Evolutionary conservation across 1,139 yeast genomes (phyloP).

Genomic region (Hemisphaericaspora xylofermentans): DNA sequence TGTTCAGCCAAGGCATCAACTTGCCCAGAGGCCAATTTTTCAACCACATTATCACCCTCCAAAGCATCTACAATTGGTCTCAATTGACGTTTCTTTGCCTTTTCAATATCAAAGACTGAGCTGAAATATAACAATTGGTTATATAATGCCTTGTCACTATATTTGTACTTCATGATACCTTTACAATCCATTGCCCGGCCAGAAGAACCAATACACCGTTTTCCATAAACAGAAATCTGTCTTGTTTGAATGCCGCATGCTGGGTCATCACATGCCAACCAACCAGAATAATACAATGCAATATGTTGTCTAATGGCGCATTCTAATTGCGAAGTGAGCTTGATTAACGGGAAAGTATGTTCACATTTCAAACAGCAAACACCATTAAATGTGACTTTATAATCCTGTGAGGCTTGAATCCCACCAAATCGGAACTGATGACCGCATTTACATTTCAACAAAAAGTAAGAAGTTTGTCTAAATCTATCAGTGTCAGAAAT

Average conservation of each 20-base stretch:
- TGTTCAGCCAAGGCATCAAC: slow-evolving; percentile 77
- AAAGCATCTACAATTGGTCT: slow-evolving; percentile 45
- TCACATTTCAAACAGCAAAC: slow-evolving; percentile 65
- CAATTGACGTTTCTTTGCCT: slow-evolving; percentile 58
- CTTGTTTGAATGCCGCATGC: slow-evolving; percentile 82
- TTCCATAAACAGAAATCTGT: slow-evolving; percentile 87
- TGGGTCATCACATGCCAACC: slow-evolving; percentile 81
- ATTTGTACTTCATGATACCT: slow-evolving; percentile 80
- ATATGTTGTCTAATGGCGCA: slow-evolving; percentile 65
- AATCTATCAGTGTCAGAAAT: slow-evolving; percentile 83
- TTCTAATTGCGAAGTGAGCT: slow-evolving; percentile 73
- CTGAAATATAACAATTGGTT: slow-evolving; percentile 81
- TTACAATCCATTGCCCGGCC: slow-evolving; percentile 71
- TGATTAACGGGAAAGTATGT: slow-evolving; percentile 47
- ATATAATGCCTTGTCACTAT: slow-evolving; percentile 77
- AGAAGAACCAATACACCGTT: slow-evolving; percentile 69
- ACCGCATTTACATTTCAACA: slow-evolving; percentile 65
- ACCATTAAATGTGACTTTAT: slow-evolving; percentile 66
- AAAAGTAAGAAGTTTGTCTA: slow-evolving; percentile 56
- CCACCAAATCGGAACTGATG: slow-evolving; percentile 70
- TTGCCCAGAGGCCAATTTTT: slow-evolving; percentile 54
- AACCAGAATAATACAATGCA: slow-evolving; percentile 76
- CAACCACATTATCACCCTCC: slow-evolving; percentile 29
- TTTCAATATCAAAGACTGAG: slow-evolving; percentile 78
- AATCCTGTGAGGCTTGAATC: slow-evolving; percentile 58